A percentile compares a stretch with the other conserved stretches of the same genome.
These are phyloP conservation scores for Clitoria ternatea DNA, from an alignment of 306 rosid species.

Conservation along the genomic window DNA sequence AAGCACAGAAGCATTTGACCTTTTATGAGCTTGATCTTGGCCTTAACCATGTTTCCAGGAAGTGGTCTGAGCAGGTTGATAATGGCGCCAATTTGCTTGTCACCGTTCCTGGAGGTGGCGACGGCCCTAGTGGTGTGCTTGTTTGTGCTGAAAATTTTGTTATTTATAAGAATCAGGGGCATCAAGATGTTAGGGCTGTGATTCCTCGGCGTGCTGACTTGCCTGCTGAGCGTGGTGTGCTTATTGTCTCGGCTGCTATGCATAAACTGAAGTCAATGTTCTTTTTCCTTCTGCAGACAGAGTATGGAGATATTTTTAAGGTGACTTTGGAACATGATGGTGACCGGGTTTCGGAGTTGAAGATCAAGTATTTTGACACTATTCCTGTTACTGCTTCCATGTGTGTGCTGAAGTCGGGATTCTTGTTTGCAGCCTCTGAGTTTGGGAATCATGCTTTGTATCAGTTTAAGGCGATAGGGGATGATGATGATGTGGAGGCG, in stretches of 20 bases:
- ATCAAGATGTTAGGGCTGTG: conserved; percentile 82
- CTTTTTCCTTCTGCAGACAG: conserved; percentile 91
- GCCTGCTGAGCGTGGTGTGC: conserved; percentile 87
- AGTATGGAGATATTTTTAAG: conserved; percentile 94
- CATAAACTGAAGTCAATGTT: conserved; percentile 79
- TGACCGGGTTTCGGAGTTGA: conserved; percentile 72
- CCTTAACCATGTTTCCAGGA: conserved; percentile 89
- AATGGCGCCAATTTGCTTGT: conserved; percentile 90
- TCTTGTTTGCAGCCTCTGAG: conserved; percentile 89
- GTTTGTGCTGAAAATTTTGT: conserved; percentile 97
- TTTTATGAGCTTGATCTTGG: conserved; percentile 96
- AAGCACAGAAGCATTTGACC: conserved; percentile 77
- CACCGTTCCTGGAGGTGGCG: conserved; percentile 96
- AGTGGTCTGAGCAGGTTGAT: conserved; percentile 96
- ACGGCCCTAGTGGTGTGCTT: conserved; percentile 95
- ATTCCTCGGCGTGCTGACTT: conserved; percentile 83
- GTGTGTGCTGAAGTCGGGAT: conserved; percentile 93
- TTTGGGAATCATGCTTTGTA: conserved; percentile 89
- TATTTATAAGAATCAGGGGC: conserved; percentile 93
- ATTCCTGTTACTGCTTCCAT: conserved; percentile 87
- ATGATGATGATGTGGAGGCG: conserved; percentile 90
- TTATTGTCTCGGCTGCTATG: conserved; percentile 88
- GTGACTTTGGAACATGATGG: conserved; percentile 77
- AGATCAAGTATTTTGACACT: conserved; percentile 89
- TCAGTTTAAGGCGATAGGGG: conserved; percentile 87